A percentile compares a stretch with the other conserved stretches of the same genome.
These are phyloP conservation scores for Hymenoscyphus linearis DNA, from an alignment of 2,329 filamentous ascomycete genomes.

Conservation along the genomic window DNA sequence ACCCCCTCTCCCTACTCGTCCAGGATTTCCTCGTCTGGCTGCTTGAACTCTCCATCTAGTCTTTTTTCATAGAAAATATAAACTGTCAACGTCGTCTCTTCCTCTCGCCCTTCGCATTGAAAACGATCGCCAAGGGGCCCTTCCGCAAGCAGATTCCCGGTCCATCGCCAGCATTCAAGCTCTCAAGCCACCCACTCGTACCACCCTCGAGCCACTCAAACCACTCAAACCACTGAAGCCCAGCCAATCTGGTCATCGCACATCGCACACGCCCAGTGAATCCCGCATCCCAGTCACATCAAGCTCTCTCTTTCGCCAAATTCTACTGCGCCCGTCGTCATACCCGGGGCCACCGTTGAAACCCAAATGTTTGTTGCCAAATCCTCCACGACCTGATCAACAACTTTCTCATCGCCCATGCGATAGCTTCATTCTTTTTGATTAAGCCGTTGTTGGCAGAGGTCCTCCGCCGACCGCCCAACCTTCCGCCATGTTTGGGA, in stretches of 20 bases:
- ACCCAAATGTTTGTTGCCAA: background rate
- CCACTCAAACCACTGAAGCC: too few relatives aligned
- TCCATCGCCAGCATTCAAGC: background rate
- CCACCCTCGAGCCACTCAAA: too few relatives aligned
- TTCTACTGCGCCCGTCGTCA: background rate
- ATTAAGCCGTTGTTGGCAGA: constrained; percentile 30
- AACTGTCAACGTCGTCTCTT: too few relatives aligned
- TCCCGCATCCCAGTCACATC: constrained; percentile 3
- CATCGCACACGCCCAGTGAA: background rate
- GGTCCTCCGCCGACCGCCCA: constrained; percentile 21
- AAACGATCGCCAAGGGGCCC: background rate
- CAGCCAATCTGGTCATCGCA: too few relatives aligned
- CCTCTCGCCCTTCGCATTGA: background rate
- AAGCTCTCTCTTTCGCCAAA: background rate
- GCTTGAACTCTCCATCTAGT: too few relatives aligned
- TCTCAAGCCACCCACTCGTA: background rate
- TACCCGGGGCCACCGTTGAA: background rate
- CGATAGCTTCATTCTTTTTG: constrained; percentile 27
- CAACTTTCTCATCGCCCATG: constrained; percentile 23
- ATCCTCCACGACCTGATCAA: constrained; percentile 1
- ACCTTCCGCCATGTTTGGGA: constrained; percentile 32
- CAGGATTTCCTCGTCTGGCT: too few relatives aligned
- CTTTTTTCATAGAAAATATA: too few relatives aligned
- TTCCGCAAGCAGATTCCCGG: background rate
- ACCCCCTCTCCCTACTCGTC: too few relatives aligned